Conservation (phyloP, 495 filamentous ascomycete species). For the Podospora pseudopauciseta region DNA sequence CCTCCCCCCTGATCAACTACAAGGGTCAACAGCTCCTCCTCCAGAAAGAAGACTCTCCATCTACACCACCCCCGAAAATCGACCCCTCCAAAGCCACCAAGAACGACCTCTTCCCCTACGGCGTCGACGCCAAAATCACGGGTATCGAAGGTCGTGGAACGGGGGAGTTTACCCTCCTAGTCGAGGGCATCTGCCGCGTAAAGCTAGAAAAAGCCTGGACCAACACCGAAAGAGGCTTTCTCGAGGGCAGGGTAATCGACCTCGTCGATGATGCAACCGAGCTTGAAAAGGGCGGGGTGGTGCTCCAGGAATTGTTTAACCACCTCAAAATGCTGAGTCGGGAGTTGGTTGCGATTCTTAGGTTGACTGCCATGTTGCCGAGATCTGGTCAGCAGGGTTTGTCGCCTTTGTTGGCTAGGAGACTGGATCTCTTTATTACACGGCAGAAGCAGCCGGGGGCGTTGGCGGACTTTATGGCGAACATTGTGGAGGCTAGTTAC, state of each 20-base stretch:
- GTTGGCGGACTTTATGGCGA: constrained; percentile 95
- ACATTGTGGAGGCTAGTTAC: constrained; percentile 76
- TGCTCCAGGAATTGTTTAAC: constrained; percentile 65
- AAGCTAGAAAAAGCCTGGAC: constrained; percentile 60
- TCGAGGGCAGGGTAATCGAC: constrained; percentile 68
- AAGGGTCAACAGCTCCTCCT: constrained; percentile 69
- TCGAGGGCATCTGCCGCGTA: constrained; percentile 80
- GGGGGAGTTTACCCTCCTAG: constrained; percentile 75
- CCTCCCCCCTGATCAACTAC: constrained; percentile 61
- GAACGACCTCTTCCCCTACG: constrained; percentile 71
- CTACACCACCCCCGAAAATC: constrained; percentile 35
- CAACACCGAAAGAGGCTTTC: constrained; percentile 73
- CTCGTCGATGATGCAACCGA: constrained; percentile 57
- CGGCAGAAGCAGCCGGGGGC: constrained; percentile 80
- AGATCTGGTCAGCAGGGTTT: constrained; percentile 54
- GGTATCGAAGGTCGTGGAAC: constrained; percentile 76
- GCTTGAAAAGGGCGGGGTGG: constrained; percentile 41
- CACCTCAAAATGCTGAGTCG: constrained; percentile 76
- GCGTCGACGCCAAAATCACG: constrained; percentile 75
- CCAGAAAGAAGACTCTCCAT: constrained; percentile 43
- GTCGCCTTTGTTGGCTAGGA: constrained; percentile 76
- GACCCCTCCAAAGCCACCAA: constrained; percentile 53
- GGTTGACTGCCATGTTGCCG: constrained; percentile 73
- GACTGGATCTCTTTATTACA: constrained; percentile 79
- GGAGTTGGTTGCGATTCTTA: constrained; percentile 74